Evolutionary conservation across 2,329 filamentous ascomycete genomes (phyloP), one percentile per base, ranked within the genome.

Genomic region (Chrysosporium keratinophilum): DNA sequence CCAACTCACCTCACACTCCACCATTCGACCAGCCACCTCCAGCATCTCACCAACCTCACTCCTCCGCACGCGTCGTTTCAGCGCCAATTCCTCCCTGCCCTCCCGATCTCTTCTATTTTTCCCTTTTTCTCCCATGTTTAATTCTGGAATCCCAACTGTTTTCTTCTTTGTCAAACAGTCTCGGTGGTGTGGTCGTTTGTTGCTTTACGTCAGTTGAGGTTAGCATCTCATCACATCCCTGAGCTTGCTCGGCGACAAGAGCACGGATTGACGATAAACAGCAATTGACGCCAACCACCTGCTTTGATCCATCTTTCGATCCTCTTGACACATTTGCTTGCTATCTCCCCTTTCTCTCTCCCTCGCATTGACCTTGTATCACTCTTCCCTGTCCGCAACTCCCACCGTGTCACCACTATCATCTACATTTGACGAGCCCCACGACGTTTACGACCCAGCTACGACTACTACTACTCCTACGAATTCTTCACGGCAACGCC

Each of bases 401-500:
- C 28, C n/a, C 52, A 50, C 50, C 49, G 72, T 77, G 75, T 74
- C 74, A 70, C 67, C 62, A 63, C 63, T 63, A 64, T 62, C 60
- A 60, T 63, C 59, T 58, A 61, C 63, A 67, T 67, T 71, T 78
- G 67, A 79, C 76, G 76, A 79, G 68, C 67, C 69, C 67, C 65
- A 78, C 77, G 76, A 78, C 60, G 60, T 71, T 74, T 64, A 79
- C 77, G 74, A 77, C 66, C 70, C 65, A 55, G 59, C 63, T 64
- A 68, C 71, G 62, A 64, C n/a, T n/a, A n/a, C n/a, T n/a, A 71
- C 67, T n/a, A 71, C 71, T 68, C 68, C 69, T 61, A 63, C 41
- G n/a, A 10, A 31, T n/a, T 14, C 65, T 63, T 59, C 63, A 60
- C 66, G 58, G 65, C 74, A 73, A 67, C 74, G 69, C 69, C 72